phyloP scores from a whole-genome alignment of 306 rosid genomes.

The Morella rubra region DNA sequence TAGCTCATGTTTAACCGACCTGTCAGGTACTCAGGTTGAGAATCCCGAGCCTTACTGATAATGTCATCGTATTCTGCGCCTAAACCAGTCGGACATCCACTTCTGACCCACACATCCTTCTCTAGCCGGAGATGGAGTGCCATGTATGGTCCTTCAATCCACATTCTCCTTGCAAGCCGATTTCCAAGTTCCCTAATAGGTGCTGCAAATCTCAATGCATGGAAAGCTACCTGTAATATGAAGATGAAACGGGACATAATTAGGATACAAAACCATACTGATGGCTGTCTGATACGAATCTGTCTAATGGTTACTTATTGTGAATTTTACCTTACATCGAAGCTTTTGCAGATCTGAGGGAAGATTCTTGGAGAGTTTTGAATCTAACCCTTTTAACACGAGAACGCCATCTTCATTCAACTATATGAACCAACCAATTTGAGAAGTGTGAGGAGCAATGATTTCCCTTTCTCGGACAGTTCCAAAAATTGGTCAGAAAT shows the following conservation, averaged over 20 bases:
- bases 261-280: neutral
- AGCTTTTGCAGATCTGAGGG: constrained; percentile 60
- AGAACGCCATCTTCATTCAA: constrained; percentile 44
- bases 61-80: constrained; percentile 41
- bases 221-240: constrained; percentile 49
- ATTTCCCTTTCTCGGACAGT: neutral
- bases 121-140: constrained; percentile 60
- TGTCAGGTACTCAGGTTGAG: constrained; percentile 50
- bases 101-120: constrained; percentile 62
- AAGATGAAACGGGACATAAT: neutral
- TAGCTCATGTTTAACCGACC: constrained; percentile 44
- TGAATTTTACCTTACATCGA: constrained; percentile 45
- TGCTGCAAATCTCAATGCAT: constrained; percentile 50
- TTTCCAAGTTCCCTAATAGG: constrained; percentile 51
- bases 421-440: constrained; percentile 23
- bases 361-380: constrained; percentile 63
- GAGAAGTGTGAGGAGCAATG: neutral
- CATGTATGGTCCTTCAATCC: constrained; percentile 63
- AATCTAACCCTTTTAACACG: constrained; percentile 54
- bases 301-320: neutral
- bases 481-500: no score
- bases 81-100: constrained; percentile 59
- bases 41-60: constrained; percentile 31
- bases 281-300: neutral
- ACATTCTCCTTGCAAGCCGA: constrained; percentile 49